A percentile compares a stretch with the other conserved stretches of the same genome.
Conservation (phyloP, 148 eudicot species). For the Agrostemma githago region DNA sequence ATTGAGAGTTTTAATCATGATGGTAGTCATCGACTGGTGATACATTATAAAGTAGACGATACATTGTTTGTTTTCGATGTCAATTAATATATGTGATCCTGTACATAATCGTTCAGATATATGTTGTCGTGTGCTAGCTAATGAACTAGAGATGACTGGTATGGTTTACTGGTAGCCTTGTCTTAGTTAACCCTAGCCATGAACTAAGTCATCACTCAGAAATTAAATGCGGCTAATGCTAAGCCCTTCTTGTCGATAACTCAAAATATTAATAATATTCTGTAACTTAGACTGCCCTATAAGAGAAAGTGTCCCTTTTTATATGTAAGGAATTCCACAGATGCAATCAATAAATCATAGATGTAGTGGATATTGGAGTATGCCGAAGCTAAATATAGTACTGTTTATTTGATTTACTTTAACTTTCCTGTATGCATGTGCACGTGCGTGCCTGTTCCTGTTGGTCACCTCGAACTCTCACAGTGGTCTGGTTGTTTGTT, state of each 20-base stretch:
- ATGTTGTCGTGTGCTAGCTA: too few species aligned
- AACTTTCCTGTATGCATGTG: background rate
- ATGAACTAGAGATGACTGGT: too few species aligned
- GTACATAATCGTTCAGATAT: background rate
- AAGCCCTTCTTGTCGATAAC: background rate
- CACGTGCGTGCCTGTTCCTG: background rate
- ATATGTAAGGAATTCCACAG: background rate
- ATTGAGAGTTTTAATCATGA: background rate
- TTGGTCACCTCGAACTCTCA: background rate
- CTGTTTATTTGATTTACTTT: background rate
- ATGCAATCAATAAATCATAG: background rate
- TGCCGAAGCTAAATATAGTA: too few species aligned
- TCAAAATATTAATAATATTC: background rate
- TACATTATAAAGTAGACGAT: background rate
- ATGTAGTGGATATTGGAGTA: background rate
- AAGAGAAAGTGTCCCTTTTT: background rate
- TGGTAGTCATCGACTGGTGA: background rate
- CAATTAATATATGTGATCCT: background rate
- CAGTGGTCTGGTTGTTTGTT: background rate
- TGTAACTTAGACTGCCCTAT: background rate
- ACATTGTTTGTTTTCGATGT: background rate
- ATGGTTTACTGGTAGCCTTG: too few species aligned
- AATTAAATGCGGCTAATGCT: background rate
- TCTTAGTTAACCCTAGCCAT: too few species aligned
- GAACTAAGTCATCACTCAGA: too few species aligned